These are phyloP conservation scores for Curvularia eragrostidis DNA, from an alignment of 2,329 filamentous ascomycete genomes.

Conservation along the genomic window DNA sequence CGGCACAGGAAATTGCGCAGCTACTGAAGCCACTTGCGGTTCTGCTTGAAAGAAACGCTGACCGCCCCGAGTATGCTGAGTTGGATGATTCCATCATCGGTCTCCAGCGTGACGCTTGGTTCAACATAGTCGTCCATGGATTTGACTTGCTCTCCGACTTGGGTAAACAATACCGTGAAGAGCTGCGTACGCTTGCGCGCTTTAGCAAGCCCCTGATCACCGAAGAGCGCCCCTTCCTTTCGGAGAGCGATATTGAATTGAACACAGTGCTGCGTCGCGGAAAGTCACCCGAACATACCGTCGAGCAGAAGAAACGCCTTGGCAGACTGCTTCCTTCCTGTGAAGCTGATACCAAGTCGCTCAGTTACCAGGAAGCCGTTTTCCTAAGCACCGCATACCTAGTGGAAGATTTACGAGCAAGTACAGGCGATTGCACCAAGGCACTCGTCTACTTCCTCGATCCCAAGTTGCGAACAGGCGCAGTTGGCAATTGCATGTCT, in stretches of 20 bases:
- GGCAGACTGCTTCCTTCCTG: constrained; percentile 75
- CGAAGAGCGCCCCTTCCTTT: constrained; percentile 84
- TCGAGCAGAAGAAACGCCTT: constrained; percentile 81
- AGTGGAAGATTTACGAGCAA: constrained; percentile 85
- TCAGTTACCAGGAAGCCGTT: constrained; percentile 89
- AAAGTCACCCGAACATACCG: constrained; percentile 77
- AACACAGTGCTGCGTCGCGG: constrained; percentile 91
- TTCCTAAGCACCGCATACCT: constrained; percentile 91
- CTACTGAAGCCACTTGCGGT: constrained; percentile 86
- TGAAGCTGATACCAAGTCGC: constrained; percentile 76
- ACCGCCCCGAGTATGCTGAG: constrained; percentile 66
- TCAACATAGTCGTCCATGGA: constrained; percentile 94
- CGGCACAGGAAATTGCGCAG: constrained; percentile 85
- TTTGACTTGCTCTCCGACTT: constrained; percentile 78
- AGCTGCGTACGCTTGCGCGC: constrained; percentile 83
- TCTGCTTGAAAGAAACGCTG: constrained; percentile 67
- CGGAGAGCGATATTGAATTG: constrained; percentile 95
- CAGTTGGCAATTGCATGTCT: constrained; percentile 68
- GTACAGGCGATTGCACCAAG: constrained; percentile 87
- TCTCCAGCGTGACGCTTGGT: constrained; percentile 91
- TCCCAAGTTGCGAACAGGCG: constrained; percentile 72
- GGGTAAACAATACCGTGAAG: constrained; percentile 74
- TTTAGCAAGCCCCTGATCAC: constrained; percentile 87
- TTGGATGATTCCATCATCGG: constrained; percentile 62
- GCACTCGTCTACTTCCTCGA: constrained; percentile 94